Evolutionary conservation across 1,284 basidiomycete genomes (phyloP).

Genomic region (Ganoderma leucocontextum): DNA sequence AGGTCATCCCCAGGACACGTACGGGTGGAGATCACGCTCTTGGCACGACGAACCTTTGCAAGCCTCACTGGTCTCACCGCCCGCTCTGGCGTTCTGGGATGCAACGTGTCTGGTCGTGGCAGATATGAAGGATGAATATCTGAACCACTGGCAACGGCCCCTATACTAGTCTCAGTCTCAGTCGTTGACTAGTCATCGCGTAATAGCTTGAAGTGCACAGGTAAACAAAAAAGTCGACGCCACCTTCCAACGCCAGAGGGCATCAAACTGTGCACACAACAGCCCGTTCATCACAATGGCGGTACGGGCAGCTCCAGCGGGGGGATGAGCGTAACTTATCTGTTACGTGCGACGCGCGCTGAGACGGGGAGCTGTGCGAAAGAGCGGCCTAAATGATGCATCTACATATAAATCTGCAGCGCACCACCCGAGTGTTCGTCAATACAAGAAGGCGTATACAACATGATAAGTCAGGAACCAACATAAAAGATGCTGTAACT

Average conservation of each 20-base stretch:
- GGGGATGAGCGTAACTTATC: neutral
- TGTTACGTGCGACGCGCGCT: neutral
- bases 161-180: neutral
- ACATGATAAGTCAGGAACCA: slow-evolving; percentile 19
- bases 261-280: neutral
- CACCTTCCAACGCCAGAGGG: neutral
- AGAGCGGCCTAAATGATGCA: neutral
- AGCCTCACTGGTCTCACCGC: neutral
- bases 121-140: neutral
- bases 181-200: neutral
- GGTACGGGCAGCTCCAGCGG: neutral
- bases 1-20: too few species aligned
- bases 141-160: neutral
- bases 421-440: neutral
- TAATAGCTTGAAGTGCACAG: neutral
- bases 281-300: neutral
- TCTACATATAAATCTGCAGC: slow-evolving; percentile 10
- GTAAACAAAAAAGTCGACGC: neutral
- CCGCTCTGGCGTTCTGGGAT: neutral
- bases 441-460: slow-evolving; percentile 29
- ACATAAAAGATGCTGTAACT: slow-evolving; percentile 23
- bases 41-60: too few species aligned
- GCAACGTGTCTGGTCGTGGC: neutral
- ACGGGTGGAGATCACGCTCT: too few species aligned
- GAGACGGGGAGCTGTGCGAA: neutral